phyloP scores from a whole-genome alignment of 129 eudicot genomes.

The Ambrosia artemisiifolia region DNA sequence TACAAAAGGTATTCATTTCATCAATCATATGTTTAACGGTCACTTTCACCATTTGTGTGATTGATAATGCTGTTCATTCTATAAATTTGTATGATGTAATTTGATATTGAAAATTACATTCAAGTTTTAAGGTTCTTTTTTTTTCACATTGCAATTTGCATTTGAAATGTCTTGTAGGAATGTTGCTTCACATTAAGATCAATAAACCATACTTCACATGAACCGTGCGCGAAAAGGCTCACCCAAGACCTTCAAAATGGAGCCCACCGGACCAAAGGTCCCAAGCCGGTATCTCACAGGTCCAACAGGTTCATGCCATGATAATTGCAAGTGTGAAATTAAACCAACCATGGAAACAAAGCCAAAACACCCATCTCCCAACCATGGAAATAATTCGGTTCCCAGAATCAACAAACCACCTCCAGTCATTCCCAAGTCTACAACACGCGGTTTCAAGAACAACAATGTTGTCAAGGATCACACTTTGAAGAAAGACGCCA shows the following conservation, averaged over 20 bases:
- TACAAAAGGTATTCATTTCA: background rate
- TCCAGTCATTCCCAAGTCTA: constrained; percentile 14
- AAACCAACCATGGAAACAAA: constrained; percentile 30
- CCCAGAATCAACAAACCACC: constrained; percentile 20
- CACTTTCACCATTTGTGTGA: background rate
- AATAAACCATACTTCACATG: constrained; percentile 15
- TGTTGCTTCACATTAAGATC: background rate
- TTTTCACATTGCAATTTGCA: background rate
- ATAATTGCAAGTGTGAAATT: constrained; percentile 57
- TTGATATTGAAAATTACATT: background rate
- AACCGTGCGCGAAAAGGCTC: constrained; percentile 32
- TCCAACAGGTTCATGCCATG: constrained; percentile 66
- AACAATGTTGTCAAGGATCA: constrained; percentile 16
- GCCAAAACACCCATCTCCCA: constrained; percentile 11
- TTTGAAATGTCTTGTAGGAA: constrained; percentile 18
- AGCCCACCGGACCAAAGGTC: constrained; percentile 21
- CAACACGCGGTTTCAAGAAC: constrained; percentile 28
- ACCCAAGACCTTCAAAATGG: constrained; percentile 28
- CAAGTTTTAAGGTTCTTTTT: background rate
- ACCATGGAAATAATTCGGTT: too few relatives aligned
- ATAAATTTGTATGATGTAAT: background rate
- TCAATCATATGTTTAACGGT: background rate
- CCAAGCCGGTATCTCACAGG: constrained; percentile 52
- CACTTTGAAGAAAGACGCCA: constrained; percentile 11
- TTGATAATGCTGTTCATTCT: background rate